Conservation (phyloP, 331 rosid genomes). For the Erythrophleum ivorense region DNA sequence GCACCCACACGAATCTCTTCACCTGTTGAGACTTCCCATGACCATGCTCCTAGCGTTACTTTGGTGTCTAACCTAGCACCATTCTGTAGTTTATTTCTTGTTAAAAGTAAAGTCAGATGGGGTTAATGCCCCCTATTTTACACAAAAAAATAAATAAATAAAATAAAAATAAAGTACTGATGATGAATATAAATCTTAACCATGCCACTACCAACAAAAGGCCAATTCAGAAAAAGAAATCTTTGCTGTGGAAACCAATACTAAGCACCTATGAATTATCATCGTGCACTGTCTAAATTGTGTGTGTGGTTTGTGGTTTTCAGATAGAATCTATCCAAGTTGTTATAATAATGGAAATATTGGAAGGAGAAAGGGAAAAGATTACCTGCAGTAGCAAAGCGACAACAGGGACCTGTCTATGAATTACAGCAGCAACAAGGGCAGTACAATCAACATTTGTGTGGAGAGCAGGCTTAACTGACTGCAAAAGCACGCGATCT, state of each 20-base stretch:
- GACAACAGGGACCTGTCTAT: constrained; percentile 79
- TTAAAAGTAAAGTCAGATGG: constrained; percentile 31
- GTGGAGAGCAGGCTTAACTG: constrained; percentile 90
- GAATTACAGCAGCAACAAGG: constrained; percentile 86
- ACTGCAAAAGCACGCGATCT: constrained; percentile 78
- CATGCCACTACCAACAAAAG: constrained; percentile 14
- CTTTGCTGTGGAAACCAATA: constrained; percentile 29
- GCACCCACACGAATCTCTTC: constrained; percentile 97
- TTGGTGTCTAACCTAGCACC: constrained; percentile 59
- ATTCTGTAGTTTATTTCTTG: constrained; percentile 53
- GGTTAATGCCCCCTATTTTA: not conserved
- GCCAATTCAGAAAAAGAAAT: constrained; percentile 5
- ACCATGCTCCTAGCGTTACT: constrained; percentile 92
- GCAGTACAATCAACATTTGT: constrained; percentile 84
- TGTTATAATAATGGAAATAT: constrained; percentile 21
- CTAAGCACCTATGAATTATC: constrained; percentile 12
- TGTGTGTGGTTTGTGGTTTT: not conserved
- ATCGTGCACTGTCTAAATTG: not conserved
- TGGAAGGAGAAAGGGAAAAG: constrained; percentile 33
- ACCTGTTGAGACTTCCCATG: constrained; percentile 85
- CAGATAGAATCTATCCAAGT: constrained; percentile 5
- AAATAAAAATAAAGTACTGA: constrained; percentile 14
- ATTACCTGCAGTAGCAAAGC: constrained; percentile 77
- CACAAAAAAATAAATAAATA: not conserved
- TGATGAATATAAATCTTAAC: constrained; percentile 3